These are phyloP conservation scores for Pistacia atlantica DNA, from an alignment of 345 rosid species.

Conservation along the genomic window DNA sequence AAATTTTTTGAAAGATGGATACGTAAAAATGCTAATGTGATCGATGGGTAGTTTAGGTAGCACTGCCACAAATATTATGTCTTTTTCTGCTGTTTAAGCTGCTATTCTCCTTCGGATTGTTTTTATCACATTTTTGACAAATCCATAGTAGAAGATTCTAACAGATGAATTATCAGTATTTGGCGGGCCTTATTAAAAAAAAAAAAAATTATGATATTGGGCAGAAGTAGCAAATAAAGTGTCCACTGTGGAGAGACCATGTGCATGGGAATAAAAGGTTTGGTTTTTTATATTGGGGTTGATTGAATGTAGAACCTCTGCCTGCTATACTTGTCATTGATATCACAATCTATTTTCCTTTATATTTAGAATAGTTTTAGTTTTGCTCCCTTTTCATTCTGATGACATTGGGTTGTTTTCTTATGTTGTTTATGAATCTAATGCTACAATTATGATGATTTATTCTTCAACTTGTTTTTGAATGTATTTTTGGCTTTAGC, in stretches of 20 bases:
- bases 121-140: no score
- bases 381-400: background rate
- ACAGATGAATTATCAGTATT: background rate
- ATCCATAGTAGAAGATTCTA: no score
- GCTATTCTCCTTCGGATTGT: no score
- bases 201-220: background rate
- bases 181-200: background rate
- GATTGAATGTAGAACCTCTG: background rate
- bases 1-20: no score
- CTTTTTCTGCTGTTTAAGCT: no score
- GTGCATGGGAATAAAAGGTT: background rate
- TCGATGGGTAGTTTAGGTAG: no score
- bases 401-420: background rate
- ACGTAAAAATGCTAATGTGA: no score
- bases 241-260: background rate
- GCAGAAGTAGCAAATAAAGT: background rate
- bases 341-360: background rate
- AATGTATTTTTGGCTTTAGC: conserved; percentile 42
- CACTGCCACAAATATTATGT: no score
- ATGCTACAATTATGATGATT: conserved; percentile 16
- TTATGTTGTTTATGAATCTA: background rate
- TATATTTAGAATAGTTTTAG: background rate
- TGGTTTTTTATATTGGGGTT: background rate
- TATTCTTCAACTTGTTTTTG: conserved; percentile 15
- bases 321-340: background rate